Percentiles rank a stretch among this genome's conserved stretches.
Conservation (phyloP, 768 basidiomycete species). For the Leucocoprinus leucothites region DNA sequence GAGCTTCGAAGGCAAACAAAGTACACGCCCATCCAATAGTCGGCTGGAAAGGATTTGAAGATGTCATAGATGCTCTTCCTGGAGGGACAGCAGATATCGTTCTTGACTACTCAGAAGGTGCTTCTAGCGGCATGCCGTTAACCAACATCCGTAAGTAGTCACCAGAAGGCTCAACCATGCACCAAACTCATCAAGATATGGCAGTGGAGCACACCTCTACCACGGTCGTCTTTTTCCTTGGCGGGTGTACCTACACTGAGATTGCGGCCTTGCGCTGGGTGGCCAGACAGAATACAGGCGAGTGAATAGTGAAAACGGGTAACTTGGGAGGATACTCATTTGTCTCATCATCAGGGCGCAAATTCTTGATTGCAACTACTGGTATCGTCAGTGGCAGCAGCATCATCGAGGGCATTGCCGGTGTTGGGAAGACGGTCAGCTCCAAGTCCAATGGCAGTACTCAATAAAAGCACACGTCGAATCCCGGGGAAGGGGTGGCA, state of each 20-base stretch:
- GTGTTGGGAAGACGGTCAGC: conserved; percentile 17
- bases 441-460: conserved; percentile 7
- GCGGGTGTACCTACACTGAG: conserved; percentile 97
- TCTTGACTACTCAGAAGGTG: conserved; percentile 32
- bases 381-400: conserved; percentile 81
- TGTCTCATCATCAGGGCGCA: conserved; percentile 58
- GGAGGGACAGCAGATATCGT: conserved; percentile 83
- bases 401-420: conserved; percentile 67
- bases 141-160: conserved; percentile 12
- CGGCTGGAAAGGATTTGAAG: conserved; percentile 98
- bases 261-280: conserved; percentile 95
- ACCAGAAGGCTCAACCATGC: conserved; percentile 23
- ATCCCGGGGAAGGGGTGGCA: conserved; percentile 9
- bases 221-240: conserved; percentile 94
- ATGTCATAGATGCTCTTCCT: conserved; percentile 75
- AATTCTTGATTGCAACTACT: conserved; percentile 88
- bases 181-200: background rate
- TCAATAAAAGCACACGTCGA: conserved; percentile 7
- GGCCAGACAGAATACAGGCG: conserved; percentile 78
- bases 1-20: conserved; percentile 40
- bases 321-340: conserved; percentile 4
- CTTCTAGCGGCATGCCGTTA: conserved; percentile 9
- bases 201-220: conserved; percentile 59
- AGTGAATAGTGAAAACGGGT: conserved; percentile 15
- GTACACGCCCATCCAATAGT: conserved; percentile 88